Percentiles rank a stretch among this genome's conserved stretches.
Evolutionary conservation across 257 asterid species (phyloP).

Genomic region (Forsythia suspensa): DNA sequence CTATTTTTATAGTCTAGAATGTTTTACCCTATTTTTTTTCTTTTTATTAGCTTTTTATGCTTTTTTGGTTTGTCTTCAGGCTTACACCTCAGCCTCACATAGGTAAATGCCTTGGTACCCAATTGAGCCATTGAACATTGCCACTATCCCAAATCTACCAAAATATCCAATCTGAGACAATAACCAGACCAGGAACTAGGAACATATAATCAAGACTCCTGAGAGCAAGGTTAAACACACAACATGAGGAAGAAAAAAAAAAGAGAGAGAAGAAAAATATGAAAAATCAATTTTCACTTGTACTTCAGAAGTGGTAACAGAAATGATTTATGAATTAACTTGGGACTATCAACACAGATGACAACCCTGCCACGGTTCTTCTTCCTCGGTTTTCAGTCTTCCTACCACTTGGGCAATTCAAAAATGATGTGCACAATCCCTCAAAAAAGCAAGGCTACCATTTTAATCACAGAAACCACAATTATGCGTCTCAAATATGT

Average conservation of each 20-base stretch:
- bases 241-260: not conserved
- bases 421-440: not conserved
- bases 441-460: not conserved
- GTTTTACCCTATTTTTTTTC: not conserved
- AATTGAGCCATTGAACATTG: not conserved
- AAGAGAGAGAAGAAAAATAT: not conserved
- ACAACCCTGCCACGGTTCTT: slow-evolving; percentile 6
- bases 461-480: not conserved
- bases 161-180: not conserved
- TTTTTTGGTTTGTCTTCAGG: not conserved
- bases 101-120: not conserved
- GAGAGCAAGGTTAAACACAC: not conserved
- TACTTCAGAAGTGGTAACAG: not conserved
- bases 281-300: slow-evolving; percentile 1
- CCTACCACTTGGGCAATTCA: not conserved
- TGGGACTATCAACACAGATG: slow-evolving; percentile 1
- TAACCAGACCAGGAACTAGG: not conserved
- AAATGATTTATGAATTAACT: slow-evolving; percentile 6
- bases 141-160: not conserved
- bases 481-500: not conserved
- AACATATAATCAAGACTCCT: slow-evolving; percentile 3
- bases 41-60: not conserved
- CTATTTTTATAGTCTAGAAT: not conserved
- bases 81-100: not conserved
- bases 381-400: not conserved